These are phyloP conservation scores for Russula sp. DNA, from an alignment of 768 basidiomycete genomes.

Conservation along the genomic window DNA sequence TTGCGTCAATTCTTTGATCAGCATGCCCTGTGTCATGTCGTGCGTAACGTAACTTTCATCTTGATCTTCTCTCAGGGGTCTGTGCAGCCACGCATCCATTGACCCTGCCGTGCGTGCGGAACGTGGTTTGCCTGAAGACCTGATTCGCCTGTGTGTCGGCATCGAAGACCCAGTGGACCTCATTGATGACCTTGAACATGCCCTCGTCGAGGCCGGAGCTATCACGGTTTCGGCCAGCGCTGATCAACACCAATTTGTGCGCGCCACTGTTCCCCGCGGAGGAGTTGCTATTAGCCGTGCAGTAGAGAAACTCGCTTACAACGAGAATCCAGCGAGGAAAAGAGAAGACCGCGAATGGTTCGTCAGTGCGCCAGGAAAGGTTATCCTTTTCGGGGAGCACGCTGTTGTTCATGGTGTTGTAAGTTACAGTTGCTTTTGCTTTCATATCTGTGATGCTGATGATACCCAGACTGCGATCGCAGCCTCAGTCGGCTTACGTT, in stretches of 20 bases:
- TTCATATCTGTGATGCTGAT: constrained; percentile 7
- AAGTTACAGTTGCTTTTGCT: constrained; percentile 32
- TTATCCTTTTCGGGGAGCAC: constrained; percentile 97
- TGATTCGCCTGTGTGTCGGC: constrained; percentile 96
- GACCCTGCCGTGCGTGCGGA: constrained; percentile 93
- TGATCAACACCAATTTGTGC: constrained; percentile 43
- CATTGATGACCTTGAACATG: constrained; percentile 89
- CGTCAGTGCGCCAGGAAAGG: constrained; percentile 94
- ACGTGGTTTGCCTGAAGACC: constrained; percentile 95
- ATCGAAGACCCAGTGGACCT: constrained; percentile 94
- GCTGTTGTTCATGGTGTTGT: constrained; percentile 97
- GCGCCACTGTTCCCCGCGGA: constrained; percentile 31
- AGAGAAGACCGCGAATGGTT: constrained; percentile 58
- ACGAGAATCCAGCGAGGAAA: constrained; percentile 27
- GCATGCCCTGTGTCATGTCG: constrained; percentile 99
- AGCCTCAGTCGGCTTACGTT: constrained; percentile 91
- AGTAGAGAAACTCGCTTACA: constrained; percentile 56
- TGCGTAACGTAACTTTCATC: constrained; percentile 40
- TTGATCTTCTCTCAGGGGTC: constrained; percentile 6
- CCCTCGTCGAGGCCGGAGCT: constrained; percentile 87
- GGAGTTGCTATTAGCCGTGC: constrained; percentile 43
- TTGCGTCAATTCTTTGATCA: constrained; percentile 95
- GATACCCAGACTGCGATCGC: constrained; percentile 77
- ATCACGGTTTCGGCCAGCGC: constrained; percentile 50
- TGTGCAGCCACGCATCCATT: constrained; percentile 86